Percentiles rank a stretch among this genome's conserved stretches.
Evolutionary conservation across 2,329 filamentous ascomycete genomes (phyloP).

Genomic region (Aspergillus sp.): DNA sequence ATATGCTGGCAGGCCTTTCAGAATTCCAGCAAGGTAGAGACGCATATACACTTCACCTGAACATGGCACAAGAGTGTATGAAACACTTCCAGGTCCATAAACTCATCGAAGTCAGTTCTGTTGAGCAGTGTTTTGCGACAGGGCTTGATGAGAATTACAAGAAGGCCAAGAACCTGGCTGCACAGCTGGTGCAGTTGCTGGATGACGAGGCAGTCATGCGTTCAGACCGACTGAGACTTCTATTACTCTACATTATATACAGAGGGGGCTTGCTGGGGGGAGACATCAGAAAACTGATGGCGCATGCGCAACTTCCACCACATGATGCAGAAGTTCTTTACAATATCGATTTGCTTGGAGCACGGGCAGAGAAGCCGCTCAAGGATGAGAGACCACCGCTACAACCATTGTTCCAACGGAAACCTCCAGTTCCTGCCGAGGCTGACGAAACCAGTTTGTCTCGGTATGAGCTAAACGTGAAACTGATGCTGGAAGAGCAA

Average conservation of each 20-base stretch:
- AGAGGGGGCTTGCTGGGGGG: conserved; percentile 76
- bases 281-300: conserved; percentile 76
- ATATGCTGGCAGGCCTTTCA: conserved; percentile 91
- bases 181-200: conserved; percentile 77
- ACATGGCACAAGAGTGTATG: conserved; percentile 97
- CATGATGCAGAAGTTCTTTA: conserved; percentile 65
- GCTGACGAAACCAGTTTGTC: conserved; percentile 79
- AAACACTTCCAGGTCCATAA: conserved; percentile 80
- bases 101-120: conserved; percentile 74
- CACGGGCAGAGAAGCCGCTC: conserved; percentile 61
- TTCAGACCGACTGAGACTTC: conserved; percentile 72
- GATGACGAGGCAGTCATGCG: conserved; percentile 71
- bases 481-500: conserved; percentile 72
- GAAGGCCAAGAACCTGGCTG: conserved; percentile 82
- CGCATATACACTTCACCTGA: conserved; percentile 86
- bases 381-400: conserved; percentile 67
- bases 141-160: conserved; percentile 87
- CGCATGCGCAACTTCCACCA: conserved; percentile 71
- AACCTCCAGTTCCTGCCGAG: conserved; percentile 47
- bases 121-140: conserved; percentile 87
- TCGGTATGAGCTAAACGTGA: conserved; percentile 74
- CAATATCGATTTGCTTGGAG: conserved; percentile 75
- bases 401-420: conserved; percentile 65
- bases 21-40: conserved; percentile 96
- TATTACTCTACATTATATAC: conserved; percentile 80